Evolutionary conservation across 1,284 basidiomycete species (phyloP), one percentile per base, ranked within the genome.

Genomic region (Coniophora puteana): DNA sequence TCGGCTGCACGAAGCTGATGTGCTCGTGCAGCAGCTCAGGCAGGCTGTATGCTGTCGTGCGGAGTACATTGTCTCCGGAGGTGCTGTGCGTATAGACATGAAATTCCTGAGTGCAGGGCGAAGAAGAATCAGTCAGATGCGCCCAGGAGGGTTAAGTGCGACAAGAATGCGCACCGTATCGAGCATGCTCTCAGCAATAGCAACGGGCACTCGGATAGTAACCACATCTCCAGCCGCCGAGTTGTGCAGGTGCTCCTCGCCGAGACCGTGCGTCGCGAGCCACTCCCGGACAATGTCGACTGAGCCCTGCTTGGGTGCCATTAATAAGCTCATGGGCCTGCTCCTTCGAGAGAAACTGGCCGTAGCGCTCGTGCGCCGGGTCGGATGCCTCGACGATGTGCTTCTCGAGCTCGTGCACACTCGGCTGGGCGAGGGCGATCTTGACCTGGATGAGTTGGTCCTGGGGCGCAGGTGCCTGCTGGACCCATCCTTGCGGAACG

Each of bases 1-100:
- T 87, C 0, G 83, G 83, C 46, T 82, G 78, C 29, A 86, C 65
- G 21, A 83, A 61, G 36, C 84, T 80, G 41, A 85, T 58, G 49
- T 85, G 81, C 6, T 60, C 59, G 50, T 78, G 71, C 8, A 86
- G 61, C 46, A 74, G 45, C 41, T 63, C 64, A 0, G 83, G 83
- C 8, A 87, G 63, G 48, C 76, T 78, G 62, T 85, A 87, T 27
- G 64, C 65, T 21, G 74, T 76, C 22, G 82, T 80, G 38, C 80
- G 72, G 45, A 83, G 65, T 31, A 79, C 49, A 14, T 59, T 57
- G 27, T 76, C 71, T 3, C 74, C 74, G 36, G 63, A 70, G 14
- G 62, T 58, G 13, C 53, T 57, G 50, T 84, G 75, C 46, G 69
- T 65, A 71, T 74, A 86, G 31, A 78, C 57, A 49, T 76, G 61